Base-by-base conservation (phyloP, 352 stramenopile species). In the Phytophthora pluvialis region DNA sequence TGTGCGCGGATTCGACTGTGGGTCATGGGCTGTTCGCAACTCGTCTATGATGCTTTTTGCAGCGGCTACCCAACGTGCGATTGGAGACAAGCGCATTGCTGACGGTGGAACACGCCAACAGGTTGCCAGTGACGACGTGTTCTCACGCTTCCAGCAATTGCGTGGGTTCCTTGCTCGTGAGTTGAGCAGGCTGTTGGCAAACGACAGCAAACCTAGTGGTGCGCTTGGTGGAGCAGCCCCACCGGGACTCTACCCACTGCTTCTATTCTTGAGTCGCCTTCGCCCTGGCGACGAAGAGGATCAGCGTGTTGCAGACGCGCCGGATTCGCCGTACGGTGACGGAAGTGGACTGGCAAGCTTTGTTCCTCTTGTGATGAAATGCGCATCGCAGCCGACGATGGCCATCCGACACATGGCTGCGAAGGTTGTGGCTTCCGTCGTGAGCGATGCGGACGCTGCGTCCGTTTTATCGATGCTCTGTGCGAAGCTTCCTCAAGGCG, bases 1-100 rank as follows among this genome's bases (percentile, higher is more conserved):
- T 3, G 80, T 97, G 26, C 81, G 84, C 21, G 89, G 88, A 33
- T 97, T 97, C 57, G 83, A 96, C 29, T 87, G 84, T 48, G 79
- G 77, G 10, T 91, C 81, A 3, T 97, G 89, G 89, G 86, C 89
- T 1, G 91, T 97, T 25, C 87, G 91, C 26, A 97, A 97, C 73
- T 97, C 89, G 35, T 83, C 88, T 1, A 97, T 97, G 89, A 97
- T 97, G 91, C 81, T 97, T 39, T 97, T 97, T 46, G 82, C 88
- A 3, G 89, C 89, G 0, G 77, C 83, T 3, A 90, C 84, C 1
- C 86, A 94, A 61, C 82, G 88, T 44, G 86, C 82, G 18, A 81
- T 96, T 40, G 86, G 85, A 44, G 86, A 95, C 59, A 94, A 96
- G 57, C 83, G 89, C 29, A 86, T 94, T 57, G 86, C 86, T 10